phyloP scores from a whole-genome alignment of 805 yeast genomes.

The Metschnikowia dekortorum region DNA sequence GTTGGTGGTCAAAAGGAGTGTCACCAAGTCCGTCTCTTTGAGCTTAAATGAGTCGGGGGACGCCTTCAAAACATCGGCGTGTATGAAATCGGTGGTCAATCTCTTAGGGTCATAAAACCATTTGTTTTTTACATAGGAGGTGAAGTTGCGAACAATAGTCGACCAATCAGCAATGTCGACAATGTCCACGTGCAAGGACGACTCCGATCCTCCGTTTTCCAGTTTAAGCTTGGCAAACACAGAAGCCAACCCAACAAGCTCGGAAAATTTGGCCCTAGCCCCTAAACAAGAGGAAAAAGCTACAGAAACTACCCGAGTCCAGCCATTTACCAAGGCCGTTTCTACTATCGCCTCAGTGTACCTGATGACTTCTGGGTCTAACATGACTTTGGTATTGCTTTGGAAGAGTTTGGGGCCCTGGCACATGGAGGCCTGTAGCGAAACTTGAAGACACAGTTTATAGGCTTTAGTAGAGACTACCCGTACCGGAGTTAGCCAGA shows the following conservation, averaged over 20 bases:
- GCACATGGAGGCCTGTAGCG: too few species aligned
- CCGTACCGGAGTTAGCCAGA: too few species aligned
- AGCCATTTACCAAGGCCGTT: too few species aligned
- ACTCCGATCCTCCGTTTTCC: constrained; percentile 26
- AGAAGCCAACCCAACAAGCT: constrained; percentile 60
- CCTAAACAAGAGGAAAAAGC: too few species aligned
- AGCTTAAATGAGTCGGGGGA: constrained; percentile 16
- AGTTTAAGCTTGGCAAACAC: constrained; percentile 45
- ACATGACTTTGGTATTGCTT: too few species aligned
- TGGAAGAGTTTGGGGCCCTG: too few species aligned
- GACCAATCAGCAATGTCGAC: constrained; percentile 83
- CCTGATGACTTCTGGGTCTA: too few species aligned
- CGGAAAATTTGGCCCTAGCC: constrained; percentile 37
- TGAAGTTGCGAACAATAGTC: constrained; percentile 44
- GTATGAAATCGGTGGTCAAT: constrained; percentile 25
- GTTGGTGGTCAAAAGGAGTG: constrained; percentile 80
- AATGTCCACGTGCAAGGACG: constrained; percentile 44
- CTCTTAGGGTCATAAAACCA: constrained; percentile 48
- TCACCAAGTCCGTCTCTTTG: constrained; percentile 45
- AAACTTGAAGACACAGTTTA: too few species aligned
- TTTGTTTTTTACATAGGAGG: constrained; percentile 38
- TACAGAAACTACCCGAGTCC: too few species aligned
- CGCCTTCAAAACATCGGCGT: constrained; percentile 28
- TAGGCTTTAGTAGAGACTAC: too few species aligned
- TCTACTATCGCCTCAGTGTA: too few species aligned